A percentile compares a stretch with the other conserved stretches of the same genome.
These are phyloP conservation scores for Xylariaceae sp. DNA, from an alignment of 2,329 filamentous ascomycete genomes.

Conservation along the genomic window DNA sequence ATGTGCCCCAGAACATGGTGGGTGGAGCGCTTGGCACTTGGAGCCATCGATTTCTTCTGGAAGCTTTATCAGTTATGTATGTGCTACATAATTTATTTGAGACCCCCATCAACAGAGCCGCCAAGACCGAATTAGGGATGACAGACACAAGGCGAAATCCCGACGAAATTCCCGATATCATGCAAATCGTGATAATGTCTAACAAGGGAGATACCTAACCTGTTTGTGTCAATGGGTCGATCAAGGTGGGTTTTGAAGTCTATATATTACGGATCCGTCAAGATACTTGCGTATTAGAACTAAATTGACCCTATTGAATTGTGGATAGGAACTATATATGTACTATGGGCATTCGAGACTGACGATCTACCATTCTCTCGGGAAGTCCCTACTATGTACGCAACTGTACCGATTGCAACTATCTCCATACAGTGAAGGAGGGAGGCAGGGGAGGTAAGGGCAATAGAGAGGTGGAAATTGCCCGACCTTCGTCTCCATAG, in stretches of 20 bases:
- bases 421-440: no score
- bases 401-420: no score
- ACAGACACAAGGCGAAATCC: neutral
- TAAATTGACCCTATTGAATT: no score
- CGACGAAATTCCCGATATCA: neutral
- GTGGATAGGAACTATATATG: no score
- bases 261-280: no score
- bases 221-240: no score
- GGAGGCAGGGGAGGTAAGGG: no score
- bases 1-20: neutral
- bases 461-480: neutral
- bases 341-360: neutral
- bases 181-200: neutral
- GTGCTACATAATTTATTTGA: no score
- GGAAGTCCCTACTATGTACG: neutral
- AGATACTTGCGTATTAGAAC: no score
- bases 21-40: neutral
- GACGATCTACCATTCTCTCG: neutral
- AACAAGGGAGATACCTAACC: neutral
- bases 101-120: neutral
- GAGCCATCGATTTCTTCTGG: neutral
- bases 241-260: no score
- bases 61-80: neutral
- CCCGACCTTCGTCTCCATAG: neutral
- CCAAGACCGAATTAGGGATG: neutral